A percentile compares a stretch with the other conserved stretches of the same genome.
These are phyloP conservation scores for Lactarius vividus DNA, from an alignment of 768 basidiomycete genomes.

Conservation along the genomic window DNA sequence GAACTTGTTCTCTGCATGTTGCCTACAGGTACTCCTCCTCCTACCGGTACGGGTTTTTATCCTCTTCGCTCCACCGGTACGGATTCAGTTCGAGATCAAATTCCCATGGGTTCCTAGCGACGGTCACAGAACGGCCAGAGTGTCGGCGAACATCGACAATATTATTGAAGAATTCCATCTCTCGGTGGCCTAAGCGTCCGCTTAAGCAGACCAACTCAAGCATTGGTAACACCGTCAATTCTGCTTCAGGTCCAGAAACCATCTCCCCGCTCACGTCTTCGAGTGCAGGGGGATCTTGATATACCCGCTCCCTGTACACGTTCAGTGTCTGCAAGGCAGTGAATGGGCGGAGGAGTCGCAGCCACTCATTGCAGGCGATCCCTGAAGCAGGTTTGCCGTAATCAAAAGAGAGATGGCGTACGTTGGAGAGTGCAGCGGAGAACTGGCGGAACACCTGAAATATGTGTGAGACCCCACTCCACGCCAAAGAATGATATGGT, in stretches of 20 bases:
- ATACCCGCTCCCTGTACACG: too few relatives aligned
- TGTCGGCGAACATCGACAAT: not conserved
- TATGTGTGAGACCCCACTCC: too few relatives aligned
- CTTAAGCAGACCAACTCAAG: not conserved
- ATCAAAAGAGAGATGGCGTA: not conserved
- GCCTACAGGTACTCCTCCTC: too few relatives aligned
- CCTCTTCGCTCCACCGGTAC: too few relatives aligned
- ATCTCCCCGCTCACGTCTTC: not conserved
- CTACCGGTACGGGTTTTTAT: too few relatives aligned
- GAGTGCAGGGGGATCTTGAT: not conserved
- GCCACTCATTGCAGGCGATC: not conserved
- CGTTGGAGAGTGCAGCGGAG: too few relatives aligned
- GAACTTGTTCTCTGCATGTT: too few relatives aligned
- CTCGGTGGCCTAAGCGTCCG: not conserved
- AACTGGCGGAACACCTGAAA: not conserved
- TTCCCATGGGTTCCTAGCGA: accelerated
- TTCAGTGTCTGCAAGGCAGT: not conserved
- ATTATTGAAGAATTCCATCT: too few relatives aligned
- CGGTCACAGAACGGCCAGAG: not conserved
- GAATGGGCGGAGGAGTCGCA: not conserved
- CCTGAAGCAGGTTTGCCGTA: not conserved
- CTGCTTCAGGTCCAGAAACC: not conserved
- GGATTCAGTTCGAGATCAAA: accelerated
- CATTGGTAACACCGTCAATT: not conserved
- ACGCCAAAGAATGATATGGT: not conserved